A percentile compares a stretch with the other conserved stretches of the same genome.
These are phyloP conservation scores for Aeschynomene evenia DNA, from an alignment of 306 rosid genomes.

Conservation along the genomic window DNA sequence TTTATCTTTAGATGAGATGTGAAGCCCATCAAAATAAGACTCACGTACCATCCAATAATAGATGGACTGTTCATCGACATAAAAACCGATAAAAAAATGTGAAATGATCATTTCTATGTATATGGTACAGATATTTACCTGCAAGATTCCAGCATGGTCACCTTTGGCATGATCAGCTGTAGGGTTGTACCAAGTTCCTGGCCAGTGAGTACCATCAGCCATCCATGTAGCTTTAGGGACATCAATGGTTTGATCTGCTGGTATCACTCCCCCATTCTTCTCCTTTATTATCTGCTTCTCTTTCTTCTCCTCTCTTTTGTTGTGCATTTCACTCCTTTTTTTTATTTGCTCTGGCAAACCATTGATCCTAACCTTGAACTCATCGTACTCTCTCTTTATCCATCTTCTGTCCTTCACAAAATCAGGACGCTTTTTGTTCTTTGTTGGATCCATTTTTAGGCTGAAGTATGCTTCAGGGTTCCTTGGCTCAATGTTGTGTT, in stretches of 20 bases:
- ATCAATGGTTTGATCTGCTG: slow-evolving; percentile 28
- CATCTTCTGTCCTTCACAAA: slow-evolving; percentile 84
- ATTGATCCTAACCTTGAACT: slow-evolving; percentile 85
- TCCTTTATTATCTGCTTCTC: slow-evolving; percentile 55
- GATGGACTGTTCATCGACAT: no score
- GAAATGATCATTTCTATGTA: no score
- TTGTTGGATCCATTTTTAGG: slow-evolving; percentile 69
- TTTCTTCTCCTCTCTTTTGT: slow-evolving; percentile 57
- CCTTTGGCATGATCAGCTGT: slow-evolving; percentile 67
- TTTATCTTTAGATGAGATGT: no score
- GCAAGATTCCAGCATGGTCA: slow-evolving; percentile 88
- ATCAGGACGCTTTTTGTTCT: slow-evolving; percentile 72
- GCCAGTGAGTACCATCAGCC: slow-evolving; percentile 96
- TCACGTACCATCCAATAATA: no score
- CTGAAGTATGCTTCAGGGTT: slow-evolving; percentile 83
- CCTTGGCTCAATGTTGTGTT: slow-evolving; percentile 75
- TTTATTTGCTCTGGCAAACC: slow-evolving; percentile 64
- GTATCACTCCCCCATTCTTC: slow-evolving; percentile 50
- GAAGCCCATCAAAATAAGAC: no score
- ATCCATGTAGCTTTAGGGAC: slow-evolving; percentile 72
- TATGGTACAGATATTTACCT: no score
- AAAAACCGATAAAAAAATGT: no score
- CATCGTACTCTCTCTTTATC: slow-evolving; percentile 93
- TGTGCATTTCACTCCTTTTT: slow-evolving; percentile 50
- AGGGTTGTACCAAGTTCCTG: slow-evolving; percentile 68